Percentiles rank a stretch among this genome's conserved stretches.
Conservation (phyloP, 257 asterid species). For the Misopates orontium region DNA sequence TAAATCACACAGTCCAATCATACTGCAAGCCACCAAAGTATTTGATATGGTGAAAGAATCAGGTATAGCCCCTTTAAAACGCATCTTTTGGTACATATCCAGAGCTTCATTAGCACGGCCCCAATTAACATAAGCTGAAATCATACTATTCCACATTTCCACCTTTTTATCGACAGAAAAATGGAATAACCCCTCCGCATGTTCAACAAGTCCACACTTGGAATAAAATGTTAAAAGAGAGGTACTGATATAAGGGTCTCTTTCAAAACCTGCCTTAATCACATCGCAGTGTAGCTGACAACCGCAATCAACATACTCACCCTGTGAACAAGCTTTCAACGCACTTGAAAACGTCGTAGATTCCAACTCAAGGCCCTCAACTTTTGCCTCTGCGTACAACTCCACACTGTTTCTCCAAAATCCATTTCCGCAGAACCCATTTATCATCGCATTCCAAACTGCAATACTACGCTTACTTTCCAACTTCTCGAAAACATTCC, state of each 20-base stretch:
- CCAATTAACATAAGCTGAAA: constrained; percentile 70
- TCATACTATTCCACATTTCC: constrained; percentile 82
- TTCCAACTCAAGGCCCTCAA: constrained; percentile 44
- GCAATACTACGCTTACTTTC: constrained; percentile 43
- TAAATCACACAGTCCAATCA: constrained; percentile 38
- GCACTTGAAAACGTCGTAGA: constrained; percentile 64
- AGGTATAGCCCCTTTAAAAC: constrained; percentile 37
- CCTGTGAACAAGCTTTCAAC: constrained; percentile 65
- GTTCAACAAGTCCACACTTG: constrained; percentile 50
- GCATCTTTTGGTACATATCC: constrained; percentile 47
- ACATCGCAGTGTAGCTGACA: constrained; percentile 70
- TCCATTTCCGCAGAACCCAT: constrained; percentile 63
- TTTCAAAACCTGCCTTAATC: constrained; percentile 59
- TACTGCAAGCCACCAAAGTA: constrained; percentile 54
- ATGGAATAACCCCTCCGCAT: constrained; percentile 51
- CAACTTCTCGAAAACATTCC: constrained; percentile 55
- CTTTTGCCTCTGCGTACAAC: constrained; percentile 49
- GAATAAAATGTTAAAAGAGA: constrained; percentile 76
- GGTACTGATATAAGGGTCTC: constrained; percentile 65
- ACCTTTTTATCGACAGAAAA: constrained; percentile 43
- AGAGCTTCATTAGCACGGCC: constrained; percentile 54
- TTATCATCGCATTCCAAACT: constrained; percentile 77
- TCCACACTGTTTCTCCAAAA: constrained; percentile 57
- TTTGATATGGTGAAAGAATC: constrained; percentile 78
- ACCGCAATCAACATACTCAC: constrained; percentile 48